Base-by-base conservation (phyloP, 2,329 filamentous ascomycete species). In the Pseudohalonectria lignicola region DNA sequence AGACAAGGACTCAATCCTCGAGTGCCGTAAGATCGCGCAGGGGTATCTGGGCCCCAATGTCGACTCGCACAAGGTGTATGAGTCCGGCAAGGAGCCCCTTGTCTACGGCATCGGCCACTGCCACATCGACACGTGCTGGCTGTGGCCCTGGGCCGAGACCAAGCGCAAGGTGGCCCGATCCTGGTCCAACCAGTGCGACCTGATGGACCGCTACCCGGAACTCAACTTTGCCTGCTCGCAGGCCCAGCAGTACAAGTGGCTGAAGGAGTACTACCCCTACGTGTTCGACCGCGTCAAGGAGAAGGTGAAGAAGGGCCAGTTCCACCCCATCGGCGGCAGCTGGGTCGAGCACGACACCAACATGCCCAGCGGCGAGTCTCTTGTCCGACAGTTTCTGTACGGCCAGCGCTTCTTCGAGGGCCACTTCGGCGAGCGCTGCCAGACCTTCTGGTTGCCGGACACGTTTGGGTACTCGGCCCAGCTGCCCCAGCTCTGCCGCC, bases 281-380 rank as follows among this genome's bases (percentile, higher is more conserved):
- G 82, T 86, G 2, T 96, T 86, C 55, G 82, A 93, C 48, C 81
- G 90, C 13, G 90, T 98, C 47, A 94, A 93, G 66, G 67, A 73
- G 39, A 94, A 94, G 70, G 82, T 96, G 43, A 86, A 86, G 59
- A 79, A 88, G 51, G 90, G 88, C 17, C 82, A 76, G 43, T 98
- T 98, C 59, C 86, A 95, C 48, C 88, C 88, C 12, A 90, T 98
- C 49, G 92, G 92, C 45, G 92, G 92, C 39, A 95, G 87, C 62
- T 98, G 92, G 92, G 90, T 98, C 13, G 92, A 98, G 56, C 92
- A 98, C 54, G 92, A 98, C 56, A 98, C 92, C 45, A 98, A 98
- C 54, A 74, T 98, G 71, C 92, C 92, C 1, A 90, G 87, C 51
- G 92, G 92, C 34, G 92, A 98, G 61, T 94, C 90, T 2, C 72